Percentiles rank a stretch among this genome's conserved stretches.
Conservation (phyloP, 306 rosid species). For the Chamaecrista fasciculata region DNA sequence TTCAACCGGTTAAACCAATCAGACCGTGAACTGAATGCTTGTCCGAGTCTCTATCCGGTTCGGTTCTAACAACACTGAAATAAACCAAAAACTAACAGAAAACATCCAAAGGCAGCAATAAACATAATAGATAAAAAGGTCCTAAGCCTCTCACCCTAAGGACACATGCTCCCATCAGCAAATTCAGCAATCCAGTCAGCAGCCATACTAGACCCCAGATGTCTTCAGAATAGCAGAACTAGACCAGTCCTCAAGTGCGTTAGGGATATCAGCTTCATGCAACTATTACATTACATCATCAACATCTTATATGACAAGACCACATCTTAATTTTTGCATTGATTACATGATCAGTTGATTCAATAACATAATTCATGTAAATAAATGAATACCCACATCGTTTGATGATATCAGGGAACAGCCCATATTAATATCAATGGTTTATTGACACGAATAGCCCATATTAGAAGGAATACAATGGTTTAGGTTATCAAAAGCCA, state of each 20-base stretch:
- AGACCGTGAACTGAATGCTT: no score
- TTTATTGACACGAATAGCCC: no score
- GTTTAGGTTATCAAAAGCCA: slow-evolving; percentile 15
- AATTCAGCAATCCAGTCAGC: no score
- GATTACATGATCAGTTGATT: not conserved
- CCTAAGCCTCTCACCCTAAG: not conserved
- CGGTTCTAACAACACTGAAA: no score
- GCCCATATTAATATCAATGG: no score
- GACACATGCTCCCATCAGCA: not conserved
- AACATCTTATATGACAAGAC: slow-evolving; percentile 18
- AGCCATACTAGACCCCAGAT: not conserved
- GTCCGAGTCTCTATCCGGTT: no score
- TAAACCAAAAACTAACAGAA: not conserved
- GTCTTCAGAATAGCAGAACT: not conserved
- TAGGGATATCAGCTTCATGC: not conserved
- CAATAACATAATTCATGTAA: slow-evolving; percentile 3
- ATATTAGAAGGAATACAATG: slow-evolving; percentile 17
- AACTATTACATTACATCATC: not conserved
- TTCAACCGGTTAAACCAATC: no score
- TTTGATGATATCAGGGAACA: no score
- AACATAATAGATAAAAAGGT: not conserved
- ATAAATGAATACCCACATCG: slow-evolving; percentile 49
- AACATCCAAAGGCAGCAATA: not conserved
- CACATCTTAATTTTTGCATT: slow-evolving; percentile 23
- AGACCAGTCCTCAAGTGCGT: not conserved